These are phyloP conservation scores for Diaporthe sp. DNA, from an alignment of 2,329 filamentous ascomycete genomes.

Conservation along the genomic window DNA sequence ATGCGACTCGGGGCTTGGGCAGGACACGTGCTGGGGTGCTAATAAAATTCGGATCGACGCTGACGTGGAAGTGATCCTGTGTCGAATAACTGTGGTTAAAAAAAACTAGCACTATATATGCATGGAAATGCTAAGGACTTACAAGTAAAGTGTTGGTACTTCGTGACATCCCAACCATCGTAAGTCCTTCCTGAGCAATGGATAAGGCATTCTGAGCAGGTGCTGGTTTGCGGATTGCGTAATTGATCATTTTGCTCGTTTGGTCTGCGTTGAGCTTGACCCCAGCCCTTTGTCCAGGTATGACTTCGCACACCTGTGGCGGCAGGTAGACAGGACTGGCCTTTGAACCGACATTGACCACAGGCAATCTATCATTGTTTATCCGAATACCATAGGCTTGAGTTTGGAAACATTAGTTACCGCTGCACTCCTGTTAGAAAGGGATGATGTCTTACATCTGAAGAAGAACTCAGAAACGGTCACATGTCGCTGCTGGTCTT, in stretches of 20 bases:
- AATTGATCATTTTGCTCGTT: slow-evolving; percentile 70
- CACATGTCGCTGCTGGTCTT: slow-evolving; percentile 57
- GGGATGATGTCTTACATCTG: slow-evolving; percentile 50
- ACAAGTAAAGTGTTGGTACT: slow-evolving; percentile 56
- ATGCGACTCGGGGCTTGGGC: slow-evolving; percentile 64
- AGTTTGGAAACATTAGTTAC: background rate
- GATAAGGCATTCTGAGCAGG: slow-evolving; percentile 69
- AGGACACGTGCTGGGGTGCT: slow-evolving; percentile 75
- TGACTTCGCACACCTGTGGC: slow-evolving; percentile 67
- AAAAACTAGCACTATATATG: no score
- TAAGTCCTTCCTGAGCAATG: slow-evolving; percentile 64
- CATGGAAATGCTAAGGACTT: no score
- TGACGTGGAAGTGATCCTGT: slow-evolving; percentile 66
- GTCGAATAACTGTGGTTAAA: no score
- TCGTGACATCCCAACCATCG: slow-evolving; percentile 61
- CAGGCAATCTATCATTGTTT: slow-evolving; percentile 57
- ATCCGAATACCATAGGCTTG: slow-evolving; percentile 54
- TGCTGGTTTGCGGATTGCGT: slow-evolving; percentile 68
- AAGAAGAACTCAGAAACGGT: slow-evolving; percentile 67
- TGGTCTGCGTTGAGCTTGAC: slow-evolving; percentile 64
- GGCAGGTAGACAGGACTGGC: slow-evolving; percentile 70
- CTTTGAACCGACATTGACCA: slow-evolving; percentile 71
- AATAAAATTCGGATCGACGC: slow-evolving; percentile 63
- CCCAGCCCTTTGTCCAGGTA: slow-evolving; percentile 65
- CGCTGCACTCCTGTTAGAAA: background rate